Evolutionary conservation across 371 early-diverging fungal genomes (phyloP).

Genomic region (Choanephora cucurbitarum): DNA sequence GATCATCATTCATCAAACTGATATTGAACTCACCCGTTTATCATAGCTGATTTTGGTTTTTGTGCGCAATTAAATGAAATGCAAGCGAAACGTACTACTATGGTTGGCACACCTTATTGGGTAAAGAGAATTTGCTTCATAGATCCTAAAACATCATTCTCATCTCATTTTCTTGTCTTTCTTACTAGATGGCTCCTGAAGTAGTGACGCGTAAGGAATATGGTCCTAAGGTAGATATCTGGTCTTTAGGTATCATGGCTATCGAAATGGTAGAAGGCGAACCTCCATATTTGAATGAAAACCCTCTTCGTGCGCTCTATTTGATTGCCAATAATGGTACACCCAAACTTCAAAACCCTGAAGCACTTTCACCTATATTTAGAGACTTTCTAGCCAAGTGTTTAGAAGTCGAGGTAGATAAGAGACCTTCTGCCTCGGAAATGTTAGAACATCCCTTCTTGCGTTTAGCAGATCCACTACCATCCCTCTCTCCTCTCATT

Average conservation of each 20-base stretch:
- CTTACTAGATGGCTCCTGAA: constrained; percentile 88
- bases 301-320: constrained; percentile 90
- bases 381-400: constrained; percentile 82
- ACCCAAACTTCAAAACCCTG: constrained; percentile 89
- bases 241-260: constrained; percentile 96
- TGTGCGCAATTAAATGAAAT: constrained; percentile 88
- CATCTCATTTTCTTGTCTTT: neutral
- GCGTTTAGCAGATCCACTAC: constrained; percentile 81
- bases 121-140: constrained; percentile 12
- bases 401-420: constrained; percentile 86
- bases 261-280: constrained; percentile 94
- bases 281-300: constrained; percentile 94
- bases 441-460: constrained; percentile 90
- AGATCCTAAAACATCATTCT: too few species aligned
- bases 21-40: too few species aligned
- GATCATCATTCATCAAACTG: too few species aligned
- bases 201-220: constrained; percentile 93
- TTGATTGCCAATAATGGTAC: constrained; percentile 97
- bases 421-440: constrained; percentile 80
- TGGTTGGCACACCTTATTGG: constrained; percentile 94
- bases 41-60: constrained; percentile 90
- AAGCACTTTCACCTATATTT: constrained; percentile 76
- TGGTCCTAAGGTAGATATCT: constrained; percentile 94
- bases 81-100: constrained; percentile 82
- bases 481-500: constrained; percentile 87